Evolutionary conservation across 129 eudicot species (phyloP), one percentile per base, ranked within the genome.

Genomic region (Solidago caesia): DNA sequence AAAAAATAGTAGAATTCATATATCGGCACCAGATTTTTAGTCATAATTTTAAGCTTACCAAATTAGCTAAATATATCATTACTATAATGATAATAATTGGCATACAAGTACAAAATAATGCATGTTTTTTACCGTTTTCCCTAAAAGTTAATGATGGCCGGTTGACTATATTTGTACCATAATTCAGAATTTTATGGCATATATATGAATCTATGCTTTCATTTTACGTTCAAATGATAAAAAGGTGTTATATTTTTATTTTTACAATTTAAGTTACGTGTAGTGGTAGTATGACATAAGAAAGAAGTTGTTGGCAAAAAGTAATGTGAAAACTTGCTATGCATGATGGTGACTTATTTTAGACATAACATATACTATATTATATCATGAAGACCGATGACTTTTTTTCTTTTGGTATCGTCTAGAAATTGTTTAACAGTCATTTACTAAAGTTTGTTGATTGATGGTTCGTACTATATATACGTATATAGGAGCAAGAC

Each of bases 121-220:
- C 33, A 66, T 8, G 71, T 16, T 44, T 46, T 70, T 70, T 53
- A n/a, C 13, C 27, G 21, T 41, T 64, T 64, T 29, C 33, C 26
- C 45, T 9, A 49, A 13, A 69, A 26, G 27, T 29, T 69, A 49
- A 49, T 52, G 63, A 41, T 65, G 55, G 3, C 13, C 2, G 2
- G 73, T 75, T 67, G 80, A 67, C 74, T 26, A 44, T 76, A 8
- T 67, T 15, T 68, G 64, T 56, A 56, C 59, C 41, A 58, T 67
- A 41, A 16, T 58, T 59, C 70, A 79, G 74, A 79, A 73, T 66
- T 65, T 66, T 69, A 68, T 73, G 83, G 74, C 83, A 33, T 79
- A 14, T 66, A 65, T 42, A 67, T 66, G 74, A 75, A 79, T 79
- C 83, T 73, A 79, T 74, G 78, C 74, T 43, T 79, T 57, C 42